Evolutionary conservation across 2,329 filamentous ascomycete genomes (phyloP), one percentile per base, ranked within the genome.

Genomic region (Botrytis hyacinthi): DNA sequence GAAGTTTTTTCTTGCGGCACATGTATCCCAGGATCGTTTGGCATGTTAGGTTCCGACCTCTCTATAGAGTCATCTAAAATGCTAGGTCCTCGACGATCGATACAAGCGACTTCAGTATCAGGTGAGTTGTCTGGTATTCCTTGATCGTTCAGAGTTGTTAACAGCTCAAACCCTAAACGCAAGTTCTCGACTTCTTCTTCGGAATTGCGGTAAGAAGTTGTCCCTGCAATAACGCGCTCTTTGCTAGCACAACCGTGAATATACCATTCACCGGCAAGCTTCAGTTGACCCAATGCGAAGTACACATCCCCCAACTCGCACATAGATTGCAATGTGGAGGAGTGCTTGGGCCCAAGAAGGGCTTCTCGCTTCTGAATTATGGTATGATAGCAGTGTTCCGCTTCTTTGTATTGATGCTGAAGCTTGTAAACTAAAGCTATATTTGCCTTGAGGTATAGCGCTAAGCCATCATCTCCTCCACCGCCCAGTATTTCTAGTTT

Each of bases 281-380:
- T 37, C 10, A 48, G n/a, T 48, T 71, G 42, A 9, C 44, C 70
- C 4, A 57, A 16, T n/a, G 70, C 70, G 40, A 63, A 63, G 29
- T 71, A 71, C 9, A 71, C 70, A 65, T 71, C 71, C 32, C 44
- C 71, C n/a, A 72, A n/a, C 62, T 68, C 71, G 32, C 63, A 67
- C 62, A 72, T 72, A 26, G 46, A 57, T 35, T 68, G 71, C 18
- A 73, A 51, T 29, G 72, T 71, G 12, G 35, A 44, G 14, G 71
- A 68, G 16, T 72, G 71, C 26, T 72, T 60, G 10, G 18, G 7
- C 22, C 74, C 74, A 32, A 71, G 60, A 20, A 51, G 42, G 35
- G 44, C 59, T 51, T 74, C 69, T 35, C 63, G 42, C 48, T 59
- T 54, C n/a, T 62, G 48, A 9, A 71, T 37, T 12, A 71, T 26